Percentiles rank a stretch among this genome's conserved stretches.
Conservation (phyloP, 2,329 filamentous ascomycete genomes). For the Didymella pinodella region DNA sequence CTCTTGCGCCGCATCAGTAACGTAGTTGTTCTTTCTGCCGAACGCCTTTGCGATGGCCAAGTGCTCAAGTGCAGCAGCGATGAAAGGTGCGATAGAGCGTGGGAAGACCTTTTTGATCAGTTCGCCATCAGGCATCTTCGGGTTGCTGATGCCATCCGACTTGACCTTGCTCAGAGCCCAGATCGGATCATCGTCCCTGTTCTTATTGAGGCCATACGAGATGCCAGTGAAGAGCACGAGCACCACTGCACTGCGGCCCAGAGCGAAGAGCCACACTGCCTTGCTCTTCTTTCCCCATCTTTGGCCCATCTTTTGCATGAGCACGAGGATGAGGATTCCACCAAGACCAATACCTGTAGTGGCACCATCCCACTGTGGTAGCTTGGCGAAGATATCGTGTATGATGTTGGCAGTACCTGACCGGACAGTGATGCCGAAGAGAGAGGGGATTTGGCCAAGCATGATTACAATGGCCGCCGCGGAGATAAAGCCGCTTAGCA, state of each 20-base stretch:
- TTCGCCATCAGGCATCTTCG: constrained; percentile 56
- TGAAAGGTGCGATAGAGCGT: constrained; percentile 66
- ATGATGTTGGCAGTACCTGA: constrained; percentile 65
- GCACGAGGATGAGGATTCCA: constrained; percentile 63
- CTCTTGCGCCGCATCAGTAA: constrained; percentile 70
- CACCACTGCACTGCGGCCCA: constrained; percentile 67
- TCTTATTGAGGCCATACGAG: constrained; percentile 68
- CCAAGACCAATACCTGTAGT: constrained; percentile 68
- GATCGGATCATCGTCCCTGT: constrained; percentile 56
- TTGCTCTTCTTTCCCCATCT: constrained; percentile 67
- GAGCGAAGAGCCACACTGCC: constrained; percentile 65
- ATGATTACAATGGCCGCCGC: constrained; percentile 72
- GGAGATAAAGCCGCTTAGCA: constrained; percentile 71
- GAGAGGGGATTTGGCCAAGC: constrained; percentile 68
- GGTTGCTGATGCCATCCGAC: constrained; percentile 62
- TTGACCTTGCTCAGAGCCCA: constrained; percentile 67
- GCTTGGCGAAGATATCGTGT: constrained; percentile 64
- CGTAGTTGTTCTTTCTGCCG: constrained; percentile 67
- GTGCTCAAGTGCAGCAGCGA: constrained; percentile 69
- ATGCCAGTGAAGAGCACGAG: constrained; percentile 70
- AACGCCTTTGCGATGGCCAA: constrained; percentile 71
- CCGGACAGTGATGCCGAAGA: constrained; percentile 64
- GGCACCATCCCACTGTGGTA: constrained; percentile 65
- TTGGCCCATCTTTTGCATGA: constrained; percentile 66
- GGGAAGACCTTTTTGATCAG: constrained; percentile 64